Percentiles rank a stretch among this genome's conserved stretches.
These are phyloP conservation scores for Orbilia quercus DNA, from an alignment of 2,329 filamentous ascomycete genomes.

Conservation along the genomic window DNA sequence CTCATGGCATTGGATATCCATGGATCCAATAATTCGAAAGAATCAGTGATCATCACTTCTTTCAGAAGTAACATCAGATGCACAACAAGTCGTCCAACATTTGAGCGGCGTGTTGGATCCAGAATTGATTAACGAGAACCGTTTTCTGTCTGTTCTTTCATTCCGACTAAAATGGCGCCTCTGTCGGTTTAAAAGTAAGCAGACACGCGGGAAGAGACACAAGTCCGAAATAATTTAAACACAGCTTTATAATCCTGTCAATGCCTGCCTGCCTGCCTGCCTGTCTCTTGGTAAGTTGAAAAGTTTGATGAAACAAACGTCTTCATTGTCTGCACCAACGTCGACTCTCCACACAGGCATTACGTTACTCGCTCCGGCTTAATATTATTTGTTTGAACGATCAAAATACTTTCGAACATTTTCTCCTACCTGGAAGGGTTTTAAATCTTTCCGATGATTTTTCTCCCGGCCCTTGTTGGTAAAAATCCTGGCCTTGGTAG, in stretches of 20 bases:
- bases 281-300: too few relatives aligned
- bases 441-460: background rate
- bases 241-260: constrained; percentile 3
- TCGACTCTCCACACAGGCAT: too few relatives aligned
- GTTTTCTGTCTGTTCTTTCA: constrained; percentile 26
- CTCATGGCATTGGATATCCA: constrained; percentile 1
- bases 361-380: too few relatives aligned
- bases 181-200: background rate
- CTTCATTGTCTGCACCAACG: too few relatives aligned
- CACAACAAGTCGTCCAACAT: constrained; percentile 13
- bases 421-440: too few relatives aligned
- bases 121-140: constrained; percentile 34
- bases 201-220: constrained; percentile 13
- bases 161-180: constrained; percentile 13
- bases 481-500: background rate
- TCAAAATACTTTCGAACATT: too few relatives aligned
- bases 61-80: too few relatives aligned
- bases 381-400: too few relatives aligned
- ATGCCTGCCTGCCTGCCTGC: background rate
- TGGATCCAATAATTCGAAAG: background rate
- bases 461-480: background rate
- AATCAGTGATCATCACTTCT: background rate
- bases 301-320: too few relatives aligned
- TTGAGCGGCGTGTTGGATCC: constrained; percentile 32
- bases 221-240: background rate